phyloP scores from a whole-genome alignment of 75 land plant genomes.

The Sequoiadendron giganteum region DNA sequence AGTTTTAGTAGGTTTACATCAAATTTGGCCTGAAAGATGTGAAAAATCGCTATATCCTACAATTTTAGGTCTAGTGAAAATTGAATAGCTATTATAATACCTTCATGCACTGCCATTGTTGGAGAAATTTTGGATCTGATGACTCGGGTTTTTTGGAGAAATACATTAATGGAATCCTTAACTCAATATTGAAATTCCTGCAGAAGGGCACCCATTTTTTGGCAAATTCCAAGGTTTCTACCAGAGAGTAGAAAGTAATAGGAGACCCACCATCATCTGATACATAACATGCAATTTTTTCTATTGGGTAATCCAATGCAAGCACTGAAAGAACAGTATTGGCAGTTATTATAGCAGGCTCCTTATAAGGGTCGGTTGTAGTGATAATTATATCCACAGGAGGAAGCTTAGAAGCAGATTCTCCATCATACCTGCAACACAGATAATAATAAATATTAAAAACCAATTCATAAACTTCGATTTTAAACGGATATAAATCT shows the following conservation, averaged over 20 bases:
- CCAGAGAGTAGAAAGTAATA: slow-evolving; percentile 30
- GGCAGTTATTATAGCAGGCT: slow-evolving; percentile 4
- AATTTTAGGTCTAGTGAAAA: neutral
- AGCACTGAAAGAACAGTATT: slow-evolving; percentile 14
- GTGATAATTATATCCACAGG: slow-evolving; percentile 12
- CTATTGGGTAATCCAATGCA: slow-evolving; percentile 16
- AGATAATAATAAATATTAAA: neutral
- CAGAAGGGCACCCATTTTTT: slow-evolving; percentile 54
- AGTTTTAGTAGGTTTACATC: too few relatives aligned
- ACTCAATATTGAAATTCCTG: slow-evolving; percentile 21
- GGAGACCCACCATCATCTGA: slow-evolving; percentile 23
- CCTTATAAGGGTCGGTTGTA: slow-evolving; percentile 5
- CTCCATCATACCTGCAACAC: slow-evolving; percentile 5
- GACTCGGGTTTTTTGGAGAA: slow-evolving; percentile 6
- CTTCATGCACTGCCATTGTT: slow-evolving; percentile 25
- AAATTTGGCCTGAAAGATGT: neutral
- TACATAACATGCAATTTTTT: slow-evolving; percentile 18
- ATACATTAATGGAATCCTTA: slow-evolving; percentile 32
- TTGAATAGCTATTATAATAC: slow-evolving; percentile 10
- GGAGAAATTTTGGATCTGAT: slow-evolving; percentile 3
- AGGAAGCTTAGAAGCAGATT: slow-evolving; percentile 9
- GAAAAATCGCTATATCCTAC: neutral
- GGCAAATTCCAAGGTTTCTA: slow-evolving; percentile 42
- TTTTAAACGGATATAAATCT: neutral
- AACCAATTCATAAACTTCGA: neutral